Base-by-base conservation (phyloP, 352 stramenopile species). In the Phytophthora sp. region DNA sequence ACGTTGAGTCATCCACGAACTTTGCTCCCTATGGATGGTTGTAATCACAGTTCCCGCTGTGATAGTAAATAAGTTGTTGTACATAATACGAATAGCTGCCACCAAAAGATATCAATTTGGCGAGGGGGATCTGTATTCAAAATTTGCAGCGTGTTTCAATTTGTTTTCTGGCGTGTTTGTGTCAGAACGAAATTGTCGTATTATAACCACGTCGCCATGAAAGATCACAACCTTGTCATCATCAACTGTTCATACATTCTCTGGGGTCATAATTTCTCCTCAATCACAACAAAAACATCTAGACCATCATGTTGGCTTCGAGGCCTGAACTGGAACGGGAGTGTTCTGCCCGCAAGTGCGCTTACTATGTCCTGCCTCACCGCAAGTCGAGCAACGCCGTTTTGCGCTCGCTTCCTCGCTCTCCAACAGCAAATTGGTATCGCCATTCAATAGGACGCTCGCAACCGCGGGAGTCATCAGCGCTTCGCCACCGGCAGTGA, bases 321-420 rank as follows among this genome's bases (percentile, higher is more conserved):
- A 15, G 33, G 33, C 23, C 12, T 41, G 13, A 30, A 42, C 41
- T 0, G 24, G 12, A 35, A 52, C 33, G 13, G 46, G 35, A 6
- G 24, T 38, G 26, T 63, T 66, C 12, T 68, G 65, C 9, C 63
- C 50, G 26, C 69, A 74, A 0, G 59, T 70, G 12, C 69, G 64
- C 44, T 77, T 77, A 61, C 65, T 77, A 57, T 74, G 60, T 26
- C 70, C 70, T 20, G 52, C 35, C 38, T 72, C 58, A 5, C 70
- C 60, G 26, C 69, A 77, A 15, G 36, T 59, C 0, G 58, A 73
- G 31, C 64, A 77, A n/a, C 61, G 57, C n/a, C 57, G 70, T 45
- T 74, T 74, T 42, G 47, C 44, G 2, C 18, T 57, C 24, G 45
- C 30, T 29, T 49, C 47, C 3, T 62, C 50, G 9, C 21, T 24